Evolutionary conservation across 305 asterid genomes (phyloP).

Genomic region (Fraxinus albicans): DNA sequence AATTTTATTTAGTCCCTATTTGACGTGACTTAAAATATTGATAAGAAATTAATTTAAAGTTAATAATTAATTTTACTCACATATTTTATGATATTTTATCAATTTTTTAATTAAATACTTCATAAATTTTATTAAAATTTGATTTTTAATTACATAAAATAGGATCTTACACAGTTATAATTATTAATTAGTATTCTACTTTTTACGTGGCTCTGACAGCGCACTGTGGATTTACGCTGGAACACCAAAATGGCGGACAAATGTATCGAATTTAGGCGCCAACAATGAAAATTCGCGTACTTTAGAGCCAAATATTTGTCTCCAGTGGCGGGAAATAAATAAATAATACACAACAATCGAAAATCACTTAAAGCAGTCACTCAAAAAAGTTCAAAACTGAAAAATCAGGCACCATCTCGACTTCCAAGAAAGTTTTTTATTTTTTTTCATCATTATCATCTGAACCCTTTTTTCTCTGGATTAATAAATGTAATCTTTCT

Average conservation of each 20-base stretch:
- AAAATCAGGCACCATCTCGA: slow-evolving; percentile 4
- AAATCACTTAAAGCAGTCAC: not conserved
- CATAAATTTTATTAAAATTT: too few species aligned
- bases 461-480: not conserved
- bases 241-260: not conserved
- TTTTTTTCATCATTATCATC: not conserved
- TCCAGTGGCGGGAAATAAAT: slow-evolving; percentile 7
- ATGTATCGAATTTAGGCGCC: slow-evolving; percentile 19
- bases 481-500: not conserved
- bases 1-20: too few species aligned
- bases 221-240: not conserved
- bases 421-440: slow-evolving; percentile 12
- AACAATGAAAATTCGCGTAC: not conserved
- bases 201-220: not conserved
- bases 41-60: too few species aligned
- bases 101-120: too few species aligned
- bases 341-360: not conserved
- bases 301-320: not conserved
- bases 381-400: not conserved
- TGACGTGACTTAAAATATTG: too few species aligned
- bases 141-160: too few species aligned
- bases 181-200: not conserved
- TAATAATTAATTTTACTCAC: too few species aligned
- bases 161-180: too few species aligned
- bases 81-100: too few species aligned